Evolutionary conservation across 352 stramenopile species (phyloP).

Genomic region (Pythium phragmitis): DNA sequence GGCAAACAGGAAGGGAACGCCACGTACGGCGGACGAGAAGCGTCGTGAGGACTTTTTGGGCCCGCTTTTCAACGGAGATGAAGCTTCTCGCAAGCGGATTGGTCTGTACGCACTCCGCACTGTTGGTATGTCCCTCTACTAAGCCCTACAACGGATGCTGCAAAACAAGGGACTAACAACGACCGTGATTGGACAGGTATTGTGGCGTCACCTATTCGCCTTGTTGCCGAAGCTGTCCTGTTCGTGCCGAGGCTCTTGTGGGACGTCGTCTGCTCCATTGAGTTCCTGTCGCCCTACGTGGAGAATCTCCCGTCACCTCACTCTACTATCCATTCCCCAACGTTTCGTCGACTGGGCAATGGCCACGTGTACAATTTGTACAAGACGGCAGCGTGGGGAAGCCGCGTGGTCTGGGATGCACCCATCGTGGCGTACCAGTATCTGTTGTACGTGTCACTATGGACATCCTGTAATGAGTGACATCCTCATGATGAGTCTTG

Average conservation of each 20-base stretch:
- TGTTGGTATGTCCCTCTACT: constrained; percentile 33
- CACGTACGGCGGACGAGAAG: constrained; percentile 49
- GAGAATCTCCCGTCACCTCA: constrained; percentile 37
- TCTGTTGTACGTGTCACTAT: constrained; percentile 59
- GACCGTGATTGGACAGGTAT: constrained; percentile 35
- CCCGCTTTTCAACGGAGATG: constrained; percentile 59
- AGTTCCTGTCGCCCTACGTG: constrained; percentile 27
- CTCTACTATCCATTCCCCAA: constrained; percentile 31
- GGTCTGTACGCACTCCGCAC: constrained; percentile 50
- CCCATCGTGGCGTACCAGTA: constrained; percentile 69
- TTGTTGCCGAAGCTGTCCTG: constrained; percentile 45
- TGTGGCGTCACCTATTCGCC: constrained; percentile 51
- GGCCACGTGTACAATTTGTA: constrained; percentile 53
- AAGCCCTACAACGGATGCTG: not conserved
- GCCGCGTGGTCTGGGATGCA: constrained; percentile 62
- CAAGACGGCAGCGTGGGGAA: constrained; percentile 43
- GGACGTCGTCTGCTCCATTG: constrained; percentile 35
- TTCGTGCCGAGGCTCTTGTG: constrained; percentile 51
- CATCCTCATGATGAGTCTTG: not conserved
- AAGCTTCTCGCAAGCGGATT: constrained; percentile 53
- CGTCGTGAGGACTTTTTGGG: constrained; percentile 58
- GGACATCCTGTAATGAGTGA: not conserved
- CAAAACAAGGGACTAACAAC: not conserved
- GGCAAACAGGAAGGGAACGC: constrained; percentile 30
- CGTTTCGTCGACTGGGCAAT: constrained; percentile 61